Base-by-base conservation (phyloP, 345 rosid genomes). In the Viola odorata region DNA sequence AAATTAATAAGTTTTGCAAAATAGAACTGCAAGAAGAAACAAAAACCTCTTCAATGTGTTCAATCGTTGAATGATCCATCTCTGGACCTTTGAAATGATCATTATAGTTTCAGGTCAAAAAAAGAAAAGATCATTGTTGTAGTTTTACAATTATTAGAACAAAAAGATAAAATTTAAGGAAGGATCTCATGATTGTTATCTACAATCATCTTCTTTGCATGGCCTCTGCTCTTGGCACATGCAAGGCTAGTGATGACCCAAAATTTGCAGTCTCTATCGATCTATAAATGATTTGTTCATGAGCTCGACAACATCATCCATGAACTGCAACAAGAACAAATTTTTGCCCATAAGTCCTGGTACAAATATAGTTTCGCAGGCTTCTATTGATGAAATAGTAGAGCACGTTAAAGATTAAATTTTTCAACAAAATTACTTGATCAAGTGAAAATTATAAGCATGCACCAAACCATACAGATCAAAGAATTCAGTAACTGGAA, bases 251-350 rank as follows among this genome's bases (percentile, higher is more conserved):
- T 53, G 3, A 10, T 48, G 10, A 39, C n/a, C 37, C 13, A 58
- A 58, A 64, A 23, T 8, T 36, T 47, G 48, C 23, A 39, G 37
- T 72, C 23, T 51, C 81, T 76, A 77, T 61, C 91, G 91, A 72
- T 86, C 96, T 13, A 82, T 76, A 73, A 91, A 91, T 3, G 96
- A 86, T 78, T 88, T 86, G 75, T 91, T 78, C 95, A 88, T 91
- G 75, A 88, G 83, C 74, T 76, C 71, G 23, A 86, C 87, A 12
- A 95, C 98, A 16, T 85, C 78, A 50, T 91, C 98, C 98, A 88
- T 82, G 74, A 88, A 86, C 96, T 88, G 87, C 85, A 85, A 12
- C 53, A 23, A 48, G 47, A 72, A 55, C 39, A 64, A 62, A 66
- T 62, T 36, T 3, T 48, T 48, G 55, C 54, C 5, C 62, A 15